Conservation (phyloP, 257 asterid species). For the Mitragyna speciosa region DNA sequence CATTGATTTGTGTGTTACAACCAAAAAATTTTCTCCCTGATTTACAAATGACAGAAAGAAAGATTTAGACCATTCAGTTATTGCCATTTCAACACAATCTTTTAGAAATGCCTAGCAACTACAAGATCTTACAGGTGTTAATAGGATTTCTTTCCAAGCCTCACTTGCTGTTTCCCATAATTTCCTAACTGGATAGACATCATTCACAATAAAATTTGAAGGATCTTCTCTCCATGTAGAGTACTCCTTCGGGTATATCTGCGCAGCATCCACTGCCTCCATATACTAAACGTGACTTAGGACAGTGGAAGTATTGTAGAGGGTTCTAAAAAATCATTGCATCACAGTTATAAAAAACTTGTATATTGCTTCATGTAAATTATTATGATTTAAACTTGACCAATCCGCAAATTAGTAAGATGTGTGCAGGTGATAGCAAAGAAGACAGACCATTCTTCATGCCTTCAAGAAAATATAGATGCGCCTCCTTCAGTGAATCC, state of each 20-base stretch:
- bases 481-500: constrained; percentile 79
- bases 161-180: constrained; percentile 65
- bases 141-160: constrained; percentile 73
- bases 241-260: constrained; percentile 61
- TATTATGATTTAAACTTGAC: neutral
- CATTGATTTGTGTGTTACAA: constrained; percentile 76
- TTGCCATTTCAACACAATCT: neutral
- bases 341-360: neutral
- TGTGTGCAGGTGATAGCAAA: neutral
- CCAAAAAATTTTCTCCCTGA: constrained; percentile 78
- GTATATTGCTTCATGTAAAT: neutral
- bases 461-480: constrained; percentile 69
- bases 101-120: neutral
- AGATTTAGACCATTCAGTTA: neutral
- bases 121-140: constrained; percentile 45
- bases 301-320: constrained; percentile 27
- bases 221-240: constrained; percentile 84
- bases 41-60: neutral
- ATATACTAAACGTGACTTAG: constrained; percentile 52
- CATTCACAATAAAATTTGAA: constrained; percentile 52
- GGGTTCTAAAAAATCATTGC: neutral
- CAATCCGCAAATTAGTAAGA: too few species aligned
- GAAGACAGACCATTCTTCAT: constrained; percentile 68
- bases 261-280: constrained; percentile 93
- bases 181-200: constrained; percentile 48